Evolutionary conservation across 164 flowering plant species (phyloP).

Genomic region (Cinnamomum chago): DNA sequence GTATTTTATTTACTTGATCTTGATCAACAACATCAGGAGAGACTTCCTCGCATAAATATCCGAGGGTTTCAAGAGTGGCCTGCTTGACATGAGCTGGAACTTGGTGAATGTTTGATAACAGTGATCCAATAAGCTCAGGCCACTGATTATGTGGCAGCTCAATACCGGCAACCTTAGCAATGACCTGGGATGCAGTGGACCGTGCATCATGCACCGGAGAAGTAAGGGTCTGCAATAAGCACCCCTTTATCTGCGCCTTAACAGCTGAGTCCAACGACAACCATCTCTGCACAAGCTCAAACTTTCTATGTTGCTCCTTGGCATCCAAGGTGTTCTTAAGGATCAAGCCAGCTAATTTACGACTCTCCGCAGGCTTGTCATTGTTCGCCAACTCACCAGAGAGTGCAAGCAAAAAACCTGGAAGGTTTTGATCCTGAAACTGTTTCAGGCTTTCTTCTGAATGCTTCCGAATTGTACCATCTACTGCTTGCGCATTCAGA

Average conservation of each 20-base stretch:
- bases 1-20: constrained; percentile 58
- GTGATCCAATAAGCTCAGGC: constrained; percentile 52
- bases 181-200: constrained; percentile 60
- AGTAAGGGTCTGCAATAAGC: constrained; percentile 42
- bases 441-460: constrained; percentile 55
- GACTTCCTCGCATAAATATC: constrained; percentile 63
- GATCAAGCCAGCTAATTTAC: constrained; percentile 54
- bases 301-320: constrained; percentile 50
- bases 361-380: constrained; percentile 58
- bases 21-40: constrained; percentile 59
- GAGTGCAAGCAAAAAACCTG: constrained; percentile 45
- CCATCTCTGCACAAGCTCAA: constrained; percentile 61
- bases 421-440: constrained; percentile 60
- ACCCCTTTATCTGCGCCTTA: constrained; percentile 41
- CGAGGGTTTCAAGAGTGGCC: constrained; percentile 61
- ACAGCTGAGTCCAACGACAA: constrained; percentile 34
- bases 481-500: constrained; percentile 57
- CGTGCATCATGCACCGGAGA: constrained; percentile 46
- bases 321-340: constrained; percentile 66
- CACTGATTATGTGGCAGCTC: constrained; percentile 62
- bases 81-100: constrained; percentile 49
- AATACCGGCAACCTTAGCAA: constrained; percentile 57
- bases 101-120: constrained; percentile 48
- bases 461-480: constrained; percentile 45
- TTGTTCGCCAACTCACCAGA: constrained; percentile 50